A percentile compares a stretch with the other conserved stretches of the same genome.
These are phyloP conservation scores for Tillandsia fasciculata DNA, from an alignment of 176 grass and related monocot species.

Conservation along the genomic window DNA sequence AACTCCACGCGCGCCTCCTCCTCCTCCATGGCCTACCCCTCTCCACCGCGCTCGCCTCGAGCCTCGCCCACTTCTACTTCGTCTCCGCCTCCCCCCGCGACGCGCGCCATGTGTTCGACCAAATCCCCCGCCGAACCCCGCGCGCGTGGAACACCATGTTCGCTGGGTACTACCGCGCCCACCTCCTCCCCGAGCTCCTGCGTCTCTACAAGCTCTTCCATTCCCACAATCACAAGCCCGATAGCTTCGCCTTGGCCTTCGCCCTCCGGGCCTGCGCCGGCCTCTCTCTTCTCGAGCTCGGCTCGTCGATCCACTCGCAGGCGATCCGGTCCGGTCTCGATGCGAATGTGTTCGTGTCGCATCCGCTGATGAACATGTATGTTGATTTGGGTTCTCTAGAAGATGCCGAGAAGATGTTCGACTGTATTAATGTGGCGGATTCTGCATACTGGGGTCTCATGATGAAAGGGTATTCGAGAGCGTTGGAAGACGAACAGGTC, in stretches of 20 bases:
- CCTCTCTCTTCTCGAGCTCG: neutral
- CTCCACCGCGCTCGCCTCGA: constrained; percentile 11
- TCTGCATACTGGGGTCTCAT: constrained; percentile 10
- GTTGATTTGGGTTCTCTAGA: neutral
- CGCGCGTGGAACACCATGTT: constrained; percentile 23
- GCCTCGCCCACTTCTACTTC: constrained; percentile 24
- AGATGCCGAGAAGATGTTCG: constrained; percentile 14
- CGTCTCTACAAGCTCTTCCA: neutral
- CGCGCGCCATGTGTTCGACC: constrained; percentile 17
- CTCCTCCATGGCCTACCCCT: constrained; percentile 9
- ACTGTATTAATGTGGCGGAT: neutral
- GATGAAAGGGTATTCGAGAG: constrained; percentile 18
- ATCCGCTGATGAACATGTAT: constrained; percentile 15
- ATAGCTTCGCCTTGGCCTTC: constrained; percentile 18
- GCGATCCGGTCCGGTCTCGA: constrained; percentile 13
- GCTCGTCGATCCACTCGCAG: constrained; percentile 16
- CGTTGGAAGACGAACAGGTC: neutral
- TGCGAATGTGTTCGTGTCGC: constrained; percentile 8
- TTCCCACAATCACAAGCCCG: neutral
- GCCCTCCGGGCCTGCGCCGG: constrained; percentile 12
- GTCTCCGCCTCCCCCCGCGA: neutral
- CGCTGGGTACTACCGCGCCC: constrained; percentile 4
- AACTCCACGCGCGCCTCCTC: constrained; percentile 20
- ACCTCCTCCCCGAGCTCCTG: constrained; percentile 5
- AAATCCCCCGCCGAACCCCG: constrained; percentile 1